phyloP scores from a whole-genome alignment of 345 rosid species.

The Brassica incana region DNA sequence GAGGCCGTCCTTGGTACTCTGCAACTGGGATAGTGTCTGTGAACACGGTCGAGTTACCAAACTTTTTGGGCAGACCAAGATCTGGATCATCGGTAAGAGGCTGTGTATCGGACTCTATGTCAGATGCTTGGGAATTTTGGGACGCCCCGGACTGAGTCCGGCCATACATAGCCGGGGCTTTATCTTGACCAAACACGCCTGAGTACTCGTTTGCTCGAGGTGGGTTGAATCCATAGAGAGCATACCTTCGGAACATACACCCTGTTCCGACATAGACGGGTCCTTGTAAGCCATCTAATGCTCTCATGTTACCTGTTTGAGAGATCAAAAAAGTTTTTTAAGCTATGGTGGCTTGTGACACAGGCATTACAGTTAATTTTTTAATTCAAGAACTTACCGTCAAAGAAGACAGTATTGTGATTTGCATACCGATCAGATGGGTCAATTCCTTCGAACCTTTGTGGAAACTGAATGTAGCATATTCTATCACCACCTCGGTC shows the following conservation, averaged over 20 bases:
- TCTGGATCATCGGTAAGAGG: slow-evolving; percentile 74
- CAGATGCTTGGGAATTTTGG: slow-evolving; percentile 35
- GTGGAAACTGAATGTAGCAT: slow-evolving; percentile 92
- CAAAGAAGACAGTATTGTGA: slow-evolving; percentile 89
- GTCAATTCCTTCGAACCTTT: slow-evolving; percentile 93
- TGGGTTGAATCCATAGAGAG: slow-evolving; percentile 89
- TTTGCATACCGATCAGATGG: slow-evolving; percentile 94
- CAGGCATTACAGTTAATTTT: neutral
- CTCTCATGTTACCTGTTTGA: slow-evolving; percentile 76
- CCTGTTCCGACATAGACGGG: slow-evolving; percentile 96
- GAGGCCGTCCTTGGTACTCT: slow-evolving; percentile 91
- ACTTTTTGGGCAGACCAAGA: slow-evolving; percentile 63
- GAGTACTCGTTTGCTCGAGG: slow-evolving; percentile 81
- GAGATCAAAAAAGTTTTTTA: neutral
- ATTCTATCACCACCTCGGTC: slow-evolving; percentile 92
- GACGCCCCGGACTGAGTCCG: slow-evolving; percentile 40
- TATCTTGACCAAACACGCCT: slow-evolving; percentile 69
- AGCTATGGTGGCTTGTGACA: slow-evolving; percentile 15
- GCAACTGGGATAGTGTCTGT: slow-evolving; percentile 73
- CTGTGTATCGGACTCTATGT: slow-evolving; percentile 59
- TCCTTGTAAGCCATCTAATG: slow-evolving; percentile 91
- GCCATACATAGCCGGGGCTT: slow-evolving; percentile 43
- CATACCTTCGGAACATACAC: slow-evolving; percentile 87
- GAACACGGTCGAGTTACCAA: slow-evolving; percentile 76
- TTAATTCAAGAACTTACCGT: slow-evolving; percentile 42